Evolutionary conservation across 2,329 filamentous ascomycete species (phyloP), one percentile per base, ranked within the genome.

Genomic region (Xylaria sp.): DNA sequence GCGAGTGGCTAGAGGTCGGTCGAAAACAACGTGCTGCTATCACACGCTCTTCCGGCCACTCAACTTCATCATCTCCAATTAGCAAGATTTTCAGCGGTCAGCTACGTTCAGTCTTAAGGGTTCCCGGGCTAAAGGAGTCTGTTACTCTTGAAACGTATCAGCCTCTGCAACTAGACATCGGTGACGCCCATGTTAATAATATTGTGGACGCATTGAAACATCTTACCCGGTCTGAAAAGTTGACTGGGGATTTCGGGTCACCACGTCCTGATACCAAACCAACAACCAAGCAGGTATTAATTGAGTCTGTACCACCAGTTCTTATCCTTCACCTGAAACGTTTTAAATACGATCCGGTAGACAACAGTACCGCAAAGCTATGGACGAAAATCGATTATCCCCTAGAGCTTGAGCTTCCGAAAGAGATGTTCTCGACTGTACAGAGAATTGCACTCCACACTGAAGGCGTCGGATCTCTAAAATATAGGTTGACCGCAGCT

Each of bases 381-480:
- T 97, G 94, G 92, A 99, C 98, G 81, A 96, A 94, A 80, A 84
- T 99, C 60, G 94, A 93, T 19, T 99, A 99, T 72, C 95, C 95
- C 0, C 81, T 99, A 27, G 93, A 98, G 72, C 83, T 99, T 52
- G 94, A 98, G 74, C 92, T 99, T 65, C 95, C 95, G 0, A 90
- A 89, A 59, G 94, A 98, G 73, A 90, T 92, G 9, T 90, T 99
- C 71, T 90, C 93, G 10, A 87, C 89, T 29, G 86, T 90, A 71
- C 90, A 88, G 74, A 87, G 90, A 54, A 87, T 87, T 67, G 83
- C 83, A 44, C 80, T 91, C 65, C 81, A 84, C 25, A 81, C 86
- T 15, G 87, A 89, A 66, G 88, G 89, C 43, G 75, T 76, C n/a
- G 86, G 87, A 1, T 81, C 91, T 62, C 93, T 93, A 4, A 91